Evolutionary conservation across 2,329 filamentous ascomycete species (phyloP), one percentile per base, ranked within the genome.

Genomic region (Diaporthe sp.): DNA sequence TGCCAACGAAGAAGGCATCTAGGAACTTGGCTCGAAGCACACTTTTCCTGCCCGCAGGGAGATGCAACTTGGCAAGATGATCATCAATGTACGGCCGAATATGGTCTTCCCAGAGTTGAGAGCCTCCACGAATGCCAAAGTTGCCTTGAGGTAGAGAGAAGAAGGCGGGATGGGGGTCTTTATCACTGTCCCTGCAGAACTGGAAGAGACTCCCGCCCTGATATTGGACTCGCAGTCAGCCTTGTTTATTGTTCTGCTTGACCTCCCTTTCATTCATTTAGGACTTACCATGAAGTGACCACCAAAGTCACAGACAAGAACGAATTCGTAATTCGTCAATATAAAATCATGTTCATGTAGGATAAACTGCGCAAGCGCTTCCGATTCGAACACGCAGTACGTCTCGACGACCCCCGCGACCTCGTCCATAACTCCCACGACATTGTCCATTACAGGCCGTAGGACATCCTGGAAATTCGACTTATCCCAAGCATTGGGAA

Each of bases 241-340:
- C 8, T 61, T 15, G 13, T 17, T 28, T 8, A 17, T 10, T 15
- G 3, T 39, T 42, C 34, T 34, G 3, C 4, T n/a, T n/a, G 19
- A 39, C 37, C 8, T 3, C 13, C 7, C 19, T 34, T 17, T 9
- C 53, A 58, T 10, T 8, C 13, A 5, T 61, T 15, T 37, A 42
- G 9, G 8, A 25, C 58, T 62, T 4, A 44, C 58, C 58, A 62
- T 62, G 58, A 62, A 62, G 9, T 62, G 58, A 28, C 58, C 58
- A 4, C 58, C 58, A 28, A 62, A 62, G 58, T 62, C 58, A 62
- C 58, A 62, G 39, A 62, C 58, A 25, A 62, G 58, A 12, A 62
- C 39, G 9, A 62, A 62, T 3, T 62, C 58, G 2, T 10, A 3
- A 4, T 44, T n/a, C n/a, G 0, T 12, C 37, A 62, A 62, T 6